Base-by-base conservation (phyloP, 2,329 filamentous ascomycete species). In the Stemphylium lycopersici region DNA sequence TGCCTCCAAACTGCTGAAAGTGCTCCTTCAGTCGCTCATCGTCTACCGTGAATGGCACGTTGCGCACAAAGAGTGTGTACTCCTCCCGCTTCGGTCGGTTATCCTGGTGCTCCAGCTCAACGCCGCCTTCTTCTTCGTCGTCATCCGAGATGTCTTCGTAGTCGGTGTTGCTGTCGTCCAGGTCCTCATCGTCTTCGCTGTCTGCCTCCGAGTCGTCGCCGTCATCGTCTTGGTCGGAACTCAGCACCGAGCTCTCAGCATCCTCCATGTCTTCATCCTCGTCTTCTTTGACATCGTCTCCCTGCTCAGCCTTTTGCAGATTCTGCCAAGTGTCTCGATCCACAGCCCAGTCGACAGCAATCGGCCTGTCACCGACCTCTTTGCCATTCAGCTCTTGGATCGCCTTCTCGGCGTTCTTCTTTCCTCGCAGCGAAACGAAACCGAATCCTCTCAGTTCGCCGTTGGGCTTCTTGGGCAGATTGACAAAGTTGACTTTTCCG, bases 301-400 rank as follows among this genome's bases (percentile, higher is more conserved):
- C 70, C 29, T 73, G 67, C 20, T 73, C 70, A 4, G 69, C 57
- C 46, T 80, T 79, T 59, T 87, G 80, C 29, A 72, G 59, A 57
- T 86, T 82, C 58, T 93, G 84, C 91, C 91, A 99, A 6, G 88
- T 87, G 37, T 88, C 83, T 78, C 96, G 96, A 56, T 97, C 91
- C 3, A 98, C 92, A 29, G 96, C 93, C 91, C 91, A 99, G 77
- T 99, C 95, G 6, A 99, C 95, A 24, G 93, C 95, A 56, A 99
- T 77, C 7, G 88, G 89, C 67, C 95, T 85, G 2, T 93, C 95
- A 72, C 96, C 93, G 16, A 99, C 83, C 57, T 90, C 86, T 73
- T 91, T 97, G 54, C 93, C 95, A 76, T 98, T 99, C 63, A 98
- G 81, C 18, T 83, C 86, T 55, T 89, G 86, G 52, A 99, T 81